Percentiles rank a stretch among this genome's conserved stretches.
These are phyloP conservation scores for Puccinia horiana DNA, from an alignment of 1,284 basidiomycete genomes.

Conservation along the genomic window DNA sequence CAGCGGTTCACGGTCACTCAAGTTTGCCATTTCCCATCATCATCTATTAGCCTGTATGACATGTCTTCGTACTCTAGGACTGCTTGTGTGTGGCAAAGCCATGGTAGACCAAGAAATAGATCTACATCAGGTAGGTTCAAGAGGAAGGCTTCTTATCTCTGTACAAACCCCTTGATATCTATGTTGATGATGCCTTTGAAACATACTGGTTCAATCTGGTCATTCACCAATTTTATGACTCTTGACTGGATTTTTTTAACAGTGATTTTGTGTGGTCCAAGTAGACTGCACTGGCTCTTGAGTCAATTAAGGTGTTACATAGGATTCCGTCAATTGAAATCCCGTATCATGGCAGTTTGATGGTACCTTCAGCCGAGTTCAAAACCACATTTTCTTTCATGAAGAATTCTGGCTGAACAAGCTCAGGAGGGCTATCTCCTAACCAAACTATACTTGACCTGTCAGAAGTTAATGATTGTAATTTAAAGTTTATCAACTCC, in stretches of 20 bases:
- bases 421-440: neutral
- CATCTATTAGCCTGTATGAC: neutral
- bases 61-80: neutral
- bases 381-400: no score
- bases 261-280: neutral
- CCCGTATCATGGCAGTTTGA: neutral
- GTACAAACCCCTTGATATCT: neutral
- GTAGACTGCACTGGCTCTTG: neutral
- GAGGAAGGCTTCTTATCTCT: neutral
- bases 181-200: neutral
- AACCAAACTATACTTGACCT: neutral
- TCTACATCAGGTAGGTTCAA: neutral
- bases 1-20: no score
- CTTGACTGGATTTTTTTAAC: no score
- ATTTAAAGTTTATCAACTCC: neutral
- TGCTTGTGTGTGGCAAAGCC: neutral
- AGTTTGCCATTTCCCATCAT: no score
- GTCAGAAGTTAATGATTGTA: neutral
- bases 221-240: neutral
- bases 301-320: conserved; percentile 5
- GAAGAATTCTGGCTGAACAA: no score
- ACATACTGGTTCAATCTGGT: no score
- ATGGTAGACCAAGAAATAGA: conserved; percentile 4
- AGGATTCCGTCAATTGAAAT: neutral
- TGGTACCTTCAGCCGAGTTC: no score